phyloP scores from a whole-genome alignment of 345 rosid species.

The Lagerstroemia speciosa region DNA sequence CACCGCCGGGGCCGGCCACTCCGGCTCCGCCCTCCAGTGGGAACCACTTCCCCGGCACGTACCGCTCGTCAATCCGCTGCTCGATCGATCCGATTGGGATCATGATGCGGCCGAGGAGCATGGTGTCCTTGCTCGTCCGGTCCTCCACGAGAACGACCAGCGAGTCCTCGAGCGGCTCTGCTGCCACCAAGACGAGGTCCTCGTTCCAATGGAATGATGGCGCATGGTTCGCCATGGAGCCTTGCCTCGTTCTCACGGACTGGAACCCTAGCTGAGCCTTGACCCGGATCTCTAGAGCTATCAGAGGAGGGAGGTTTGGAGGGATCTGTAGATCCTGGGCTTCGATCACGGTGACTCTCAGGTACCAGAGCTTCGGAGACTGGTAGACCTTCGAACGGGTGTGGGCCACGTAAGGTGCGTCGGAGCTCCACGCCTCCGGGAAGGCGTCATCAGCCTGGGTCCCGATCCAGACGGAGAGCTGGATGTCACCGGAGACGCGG shows the following conservation, averaged over 20 bases:
- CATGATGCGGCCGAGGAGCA: conserved; percentile 43
- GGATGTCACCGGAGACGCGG: conserved; percentile 70
- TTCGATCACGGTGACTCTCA: conserved; percentile 73
- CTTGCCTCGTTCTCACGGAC: conserved; percentile 69
- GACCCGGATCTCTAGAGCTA: conserved; percentile 76
- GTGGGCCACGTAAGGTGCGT: conserved; percentile 74
- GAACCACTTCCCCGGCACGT: conserved; percentile 64
- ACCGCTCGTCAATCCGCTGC: conserved; percentile 74
- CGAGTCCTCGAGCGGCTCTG: conserved; percentile 83
- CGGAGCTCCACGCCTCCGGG: conserved; percentile 88
- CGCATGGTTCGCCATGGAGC: conserved; percentile 59
- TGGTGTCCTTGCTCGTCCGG: conserved; percentile 50
- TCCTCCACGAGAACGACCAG: conserved; percentile 65
- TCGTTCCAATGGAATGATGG: conserved; percentile 83
- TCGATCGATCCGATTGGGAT: conserved; percentile 67
- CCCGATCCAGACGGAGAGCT: conserved; percentile 90
- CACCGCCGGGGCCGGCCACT: conserved; percentile 7
- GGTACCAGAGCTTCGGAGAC: conserved; percentile 91
- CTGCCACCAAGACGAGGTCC: conserved; percentile 78
- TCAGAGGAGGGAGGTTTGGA: conserved; percentile 71
- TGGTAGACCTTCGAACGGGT: conserved; percentile 92
- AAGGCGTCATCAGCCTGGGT: conserved; percentile 93
- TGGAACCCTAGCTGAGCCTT: conserved; percentile 80
- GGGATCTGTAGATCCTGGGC: conserved; percentile 82
- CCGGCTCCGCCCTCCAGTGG: conserved; percentile 31